Evolutionary conservation across 2,329 filamentous ascomycete genomes (phyloP).

Genomic region (Dryadomyces quercus-mongolicae): DNA sequence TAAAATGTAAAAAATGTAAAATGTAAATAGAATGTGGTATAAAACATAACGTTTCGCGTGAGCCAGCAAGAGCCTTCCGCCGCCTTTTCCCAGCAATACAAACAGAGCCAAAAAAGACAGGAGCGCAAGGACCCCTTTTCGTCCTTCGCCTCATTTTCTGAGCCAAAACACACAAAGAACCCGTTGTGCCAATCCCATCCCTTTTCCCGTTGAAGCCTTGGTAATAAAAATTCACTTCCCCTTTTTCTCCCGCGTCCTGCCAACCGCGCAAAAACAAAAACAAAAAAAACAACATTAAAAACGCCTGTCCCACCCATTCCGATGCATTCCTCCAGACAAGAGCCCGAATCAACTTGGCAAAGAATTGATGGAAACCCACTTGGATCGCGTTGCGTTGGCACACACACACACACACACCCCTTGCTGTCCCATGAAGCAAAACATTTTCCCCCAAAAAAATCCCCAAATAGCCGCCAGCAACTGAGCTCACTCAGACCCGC

Average conservation of each 20-base stretch:
- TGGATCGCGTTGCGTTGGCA: no score
- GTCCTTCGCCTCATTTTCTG: not conserved
- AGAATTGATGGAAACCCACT: not conserved
- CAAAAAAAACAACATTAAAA: not conserved
- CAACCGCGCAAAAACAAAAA: not conserved
- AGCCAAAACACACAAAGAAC: constrained; percentile 1
- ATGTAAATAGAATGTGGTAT: constrained; percentile 1
- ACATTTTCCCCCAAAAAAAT: not conserved
- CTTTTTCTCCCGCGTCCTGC: not conserved
- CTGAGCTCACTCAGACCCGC: not conserved
- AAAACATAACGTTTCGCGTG: constrained; percentile 1
- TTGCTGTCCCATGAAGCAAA: not conserved
- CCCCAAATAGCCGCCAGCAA: not conserved
- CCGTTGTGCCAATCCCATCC: not conserved
- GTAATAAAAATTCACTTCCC: not conserved
- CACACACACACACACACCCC: no score
- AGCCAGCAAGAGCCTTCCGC: not conserved
- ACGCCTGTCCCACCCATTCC: not conserved
- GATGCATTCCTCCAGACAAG: not conserved
- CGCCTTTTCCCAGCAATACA: not conserved
- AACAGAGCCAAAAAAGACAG: not conserved
- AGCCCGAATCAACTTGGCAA: not conserved
- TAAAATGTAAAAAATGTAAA: not conserved
- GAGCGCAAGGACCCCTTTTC: not conserved
- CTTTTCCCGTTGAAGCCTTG: not conserved